These are phyloP conservation scores for Sporothrix phasma DNA, from an alignment of 2,329 filamentous ascomycete genomes.

Conservation along the genomic window DNA sequence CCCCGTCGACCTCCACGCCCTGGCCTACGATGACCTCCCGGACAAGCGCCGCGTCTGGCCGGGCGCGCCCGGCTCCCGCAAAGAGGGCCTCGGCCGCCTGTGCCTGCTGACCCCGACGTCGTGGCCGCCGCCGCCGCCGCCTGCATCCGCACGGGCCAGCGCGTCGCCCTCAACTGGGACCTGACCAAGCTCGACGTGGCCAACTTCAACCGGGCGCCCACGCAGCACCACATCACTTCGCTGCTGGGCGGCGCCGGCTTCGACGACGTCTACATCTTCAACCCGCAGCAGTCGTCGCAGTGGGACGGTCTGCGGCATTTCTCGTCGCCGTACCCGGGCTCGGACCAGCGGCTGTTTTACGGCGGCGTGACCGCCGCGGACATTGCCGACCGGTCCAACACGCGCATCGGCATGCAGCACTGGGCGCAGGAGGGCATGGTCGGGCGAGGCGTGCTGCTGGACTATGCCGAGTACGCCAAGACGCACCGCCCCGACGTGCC, in stretches of 20 bases:
- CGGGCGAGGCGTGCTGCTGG: slow-evolving; percentile 42
- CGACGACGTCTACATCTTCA: slow-evolving; percentile 34
- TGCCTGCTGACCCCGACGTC: slow-evolving; percentile 42
- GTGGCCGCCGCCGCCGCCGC: slow-evolving; percentile 38
- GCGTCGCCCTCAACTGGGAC: slow-evolving; percentile 34
- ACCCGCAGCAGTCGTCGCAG: slow-evolving; percentile 38
- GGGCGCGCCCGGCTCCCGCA: slow-evolving; percentile 33
- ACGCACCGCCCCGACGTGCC: slow-evolving; percentile 23
- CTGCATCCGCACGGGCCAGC: slow-evolving; percentile 41
- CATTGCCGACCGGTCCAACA: slow-evolving; percentile 34
- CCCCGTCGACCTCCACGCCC: slow-evolving; percentile 6
- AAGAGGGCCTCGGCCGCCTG: slow-evolving; percentile 44
- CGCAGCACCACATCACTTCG: slow-evolving; percentile 30
- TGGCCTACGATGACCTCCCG: slow-evolving; percentile 34
- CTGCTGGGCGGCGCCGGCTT: slow-evolving; percentile 25
- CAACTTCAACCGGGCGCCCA: slow-evolving; percentile 23
- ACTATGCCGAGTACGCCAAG: slow-evolving; percentile 36
- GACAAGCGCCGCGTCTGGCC: slow-evolving; percentile 40
- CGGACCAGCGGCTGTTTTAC: slow-evolving; percentile 35
- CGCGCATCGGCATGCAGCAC: slow-evolving; percentile 33
- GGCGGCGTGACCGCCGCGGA: slow-evolving; percentile 37
- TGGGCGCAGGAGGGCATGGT: slow-evolving; percentile 33
- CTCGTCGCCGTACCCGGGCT: slow-evolving; percentile 30
- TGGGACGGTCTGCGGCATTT: slow-evolving; percentile 43
- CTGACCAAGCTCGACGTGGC: slow-evolving; percentile 31